Conservation (phyloP, 352 stramenopile species). For the Globisporangium takayamanum region DNA sequence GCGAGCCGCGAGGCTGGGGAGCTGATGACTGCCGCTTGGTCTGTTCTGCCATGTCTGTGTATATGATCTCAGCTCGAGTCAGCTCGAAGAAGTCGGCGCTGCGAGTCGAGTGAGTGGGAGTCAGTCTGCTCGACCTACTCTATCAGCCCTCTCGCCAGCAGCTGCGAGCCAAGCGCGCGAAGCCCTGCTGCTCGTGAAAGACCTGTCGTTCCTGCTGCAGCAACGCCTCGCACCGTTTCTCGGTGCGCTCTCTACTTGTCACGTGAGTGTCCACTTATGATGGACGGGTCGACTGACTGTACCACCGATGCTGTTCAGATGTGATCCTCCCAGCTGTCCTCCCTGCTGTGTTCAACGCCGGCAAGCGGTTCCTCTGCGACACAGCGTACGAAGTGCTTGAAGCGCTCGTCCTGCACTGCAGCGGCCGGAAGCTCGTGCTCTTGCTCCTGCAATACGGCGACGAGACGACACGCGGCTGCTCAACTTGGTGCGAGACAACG, state of each 20-base stretch:
- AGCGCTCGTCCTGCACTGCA: constrained; percentile 46
- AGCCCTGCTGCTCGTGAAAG: constrained; percentile 45
- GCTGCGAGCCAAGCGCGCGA: constrained; percentile 18
- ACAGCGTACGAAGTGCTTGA: constrained; percentile 53
- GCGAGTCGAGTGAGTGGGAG: constrained; percentile 3
- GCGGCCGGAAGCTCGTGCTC: constrained; percentile 28
- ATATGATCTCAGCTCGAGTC: constrained; percentile 12
- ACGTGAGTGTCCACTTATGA: too few relatives aligned
- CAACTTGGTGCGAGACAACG: constrained; percentile 29
- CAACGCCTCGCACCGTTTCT: constrained; percentile 43
- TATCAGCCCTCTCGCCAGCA: constrained; percentile 5
- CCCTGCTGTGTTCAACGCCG: constrained; percentile 33
- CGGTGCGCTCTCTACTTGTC: constrained; percentile 14
- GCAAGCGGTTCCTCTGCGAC: constrained; percentile 56
- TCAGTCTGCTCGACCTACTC: constrained; percentile 5
- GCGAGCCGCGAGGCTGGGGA: not conserved
- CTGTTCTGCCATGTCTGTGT: not conserved
- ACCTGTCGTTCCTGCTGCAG: constrained; percentile 47
- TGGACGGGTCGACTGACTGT: too few relatives aligned
- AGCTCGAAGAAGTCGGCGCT: constrained; percentile 20
- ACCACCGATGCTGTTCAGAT: constrained; percentile 18
- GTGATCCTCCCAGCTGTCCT: constrained; percentile 38
- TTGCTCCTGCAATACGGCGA: constrained; percentile 29
- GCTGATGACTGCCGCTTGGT: not conserved
- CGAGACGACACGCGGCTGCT: constrained; percentile 37